Evolutionary conservation across 2,329 filamentous ascomycete genomes (phyloP).

Genomic region (Diaporthe ampelina): DNA sequence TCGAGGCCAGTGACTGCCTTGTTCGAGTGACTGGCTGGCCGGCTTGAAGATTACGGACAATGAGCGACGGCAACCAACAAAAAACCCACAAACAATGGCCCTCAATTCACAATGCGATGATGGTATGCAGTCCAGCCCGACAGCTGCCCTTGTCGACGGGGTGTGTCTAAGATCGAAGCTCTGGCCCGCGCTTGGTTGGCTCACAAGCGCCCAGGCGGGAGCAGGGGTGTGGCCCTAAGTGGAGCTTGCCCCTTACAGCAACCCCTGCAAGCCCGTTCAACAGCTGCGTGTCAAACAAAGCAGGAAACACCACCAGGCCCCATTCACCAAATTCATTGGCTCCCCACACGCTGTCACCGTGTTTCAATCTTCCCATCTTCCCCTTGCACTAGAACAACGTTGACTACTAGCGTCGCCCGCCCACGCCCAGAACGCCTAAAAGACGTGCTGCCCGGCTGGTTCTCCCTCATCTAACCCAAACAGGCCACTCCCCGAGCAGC

Average conservation of each 20-base stretch:
- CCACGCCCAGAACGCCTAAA: slow-evolving; percentile 7
- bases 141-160: neutral
- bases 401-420: neutral
- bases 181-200: slow-evolving; percentile 16
- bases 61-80: neutral
- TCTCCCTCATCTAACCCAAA: slow-evolving; percentile 18
- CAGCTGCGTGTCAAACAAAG: slow-evolving; percentile 24
- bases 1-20: neutral
- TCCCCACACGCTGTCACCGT: slow-evolving; percentile 30
- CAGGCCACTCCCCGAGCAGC: neutral
- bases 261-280: slow-evolving; percentile 5
- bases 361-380: slow-evolving; percentile 1
- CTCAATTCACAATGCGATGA: slow-evolving; percentile 11
- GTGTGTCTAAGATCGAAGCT: slow-evolving; percentile 24
- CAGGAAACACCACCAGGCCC: neutral
- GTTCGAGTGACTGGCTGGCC: slow-evolving; percentile 1
- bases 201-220: neutral
- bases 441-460: neutral
- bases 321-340: slow-evolving; percentile 17
- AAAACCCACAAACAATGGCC: slow-evolving; percentile 22
- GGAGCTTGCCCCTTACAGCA: slow-evolving; percentile 2
- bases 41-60: slow-evolving; percentile 2
- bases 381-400: neutral
- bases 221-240: slow-evolving; percentile 21
- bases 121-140: slow-evolving; percentile 11